Evolutionary conservation across 495 filamentous ascomycete genomes (phyloP).

Genomic region (Penicillium nucicola): DNA sequence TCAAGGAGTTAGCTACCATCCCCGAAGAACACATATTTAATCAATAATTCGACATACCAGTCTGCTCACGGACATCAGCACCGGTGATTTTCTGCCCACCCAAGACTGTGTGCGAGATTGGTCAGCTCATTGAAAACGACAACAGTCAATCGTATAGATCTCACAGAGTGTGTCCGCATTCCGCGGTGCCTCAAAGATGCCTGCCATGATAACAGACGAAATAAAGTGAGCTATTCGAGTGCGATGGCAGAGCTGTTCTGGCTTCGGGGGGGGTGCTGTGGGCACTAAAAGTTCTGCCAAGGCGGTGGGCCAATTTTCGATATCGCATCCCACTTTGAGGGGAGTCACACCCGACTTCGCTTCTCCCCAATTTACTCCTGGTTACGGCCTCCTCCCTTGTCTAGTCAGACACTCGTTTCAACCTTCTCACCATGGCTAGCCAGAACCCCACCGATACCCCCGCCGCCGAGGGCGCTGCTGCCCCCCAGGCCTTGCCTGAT

Average conservation of each 20-base stretch:
- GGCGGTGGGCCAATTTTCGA: slow-evolving; percentile 38
- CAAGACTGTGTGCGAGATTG: slow-evolving; percentile 59
- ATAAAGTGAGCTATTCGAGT: slow-evolving; percentile 19
- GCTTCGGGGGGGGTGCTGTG: slow-evolving; percentile 26
- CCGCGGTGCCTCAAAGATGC: slow-evolving; percentile 84
- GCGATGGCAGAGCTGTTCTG: slow-evolving; percentile 35
- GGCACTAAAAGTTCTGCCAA: slow-evolving; percentile 48
- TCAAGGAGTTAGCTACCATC: slow-evolving; percentile 10
- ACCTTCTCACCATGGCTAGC: slow-evolving; percentile 33
- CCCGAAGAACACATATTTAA: neutral
- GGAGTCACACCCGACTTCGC: slow-evolving; percentile 23
- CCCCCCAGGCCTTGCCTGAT: slow-evolving; percentile 36
- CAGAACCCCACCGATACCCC: slow-evolving; percentile 30
- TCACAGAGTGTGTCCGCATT: slow-evolving; percentile 83
- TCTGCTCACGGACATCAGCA: slow-evolving; percentile 92
- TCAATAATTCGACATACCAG: slow-evolving; percentile 55
- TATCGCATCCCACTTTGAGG: slow-evolving; percentile 44
- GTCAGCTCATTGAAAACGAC: slow-evolving; percentile 19
- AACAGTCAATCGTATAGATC: slow-evolving; percentile 11
- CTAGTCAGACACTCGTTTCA: slow-evolving; percentile 19
- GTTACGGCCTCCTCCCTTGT: slow-evolving; percentile 14
- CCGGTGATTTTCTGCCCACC: slow-evolving; percentile 94
- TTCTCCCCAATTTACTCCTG: slow-evolving; percentile 17
- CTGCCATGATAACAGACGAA: slow-evolving; percentile 60
- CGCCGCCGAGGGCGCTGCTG: slow-evolving; percentile 24